A percentile compares a stretch with the other conserved stretches of the same genome.
phyloP scores from a whole-genome alignment of 148 eudicot genomes.

The Rhododendron williamsianum region DNA sequence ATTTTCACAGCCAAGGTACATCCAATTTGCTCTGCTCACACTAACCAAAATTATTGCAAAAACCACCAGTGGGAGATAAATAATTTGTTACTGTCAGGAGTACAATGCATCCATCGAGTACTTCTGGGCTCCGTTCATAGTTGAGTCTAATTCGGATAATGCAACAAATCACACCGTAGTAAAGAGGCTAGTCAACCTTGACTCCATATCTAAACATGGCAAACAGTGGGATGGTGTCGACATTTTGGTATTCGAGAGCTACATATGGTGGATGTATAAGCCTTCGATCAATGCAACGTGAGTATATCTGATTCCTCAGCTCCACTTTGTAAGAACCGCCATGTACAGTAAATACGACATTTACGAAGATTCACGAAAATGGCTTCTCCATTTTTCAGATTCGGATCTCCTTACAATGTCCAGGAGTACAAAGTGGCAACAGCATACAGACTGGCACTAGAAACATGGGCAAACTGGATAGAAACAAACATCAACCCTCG shows the following conservation, averaged over 20 bases:
- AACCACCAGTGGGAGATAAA: background rate
- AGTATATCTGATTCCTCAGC: constrained; percentile 10
- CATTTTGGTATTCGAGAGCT: constrained; percentile 77
- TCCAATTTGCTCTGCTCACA: background rate
- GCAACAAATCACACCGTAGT: constrained; percentile 70
- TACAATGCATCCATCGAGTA: constrained; percentile 85
- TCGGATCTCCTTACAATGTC: constrained; percentile 36
- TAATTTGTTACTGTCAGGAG: constrained; percentile 36
- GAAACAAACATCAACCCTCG: constrained; percentile 59
- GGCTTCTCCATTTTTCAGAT: constrained; percentile 29
- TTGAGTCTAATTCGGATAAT: constrained; percentile 88
- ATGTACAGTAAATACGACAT: background rate
- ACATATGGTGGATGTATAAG: constrained; percentile 97
- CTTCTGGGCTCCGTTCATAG: constrained; percentile 93
- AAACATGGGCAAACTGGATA: constrained; percentile 93
- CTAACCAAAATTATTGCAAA: background rate
- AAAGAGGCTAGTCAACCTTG: constrained; percentile 68
- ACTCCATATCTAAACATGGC: constrained; percentile 60
- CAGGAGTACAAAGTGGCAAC: constrained; percentile 67
- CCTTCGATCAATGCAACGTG: constrained; percentile 84
- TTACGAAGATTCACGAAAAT: background rate
- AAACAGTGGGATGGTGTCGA: constrained; percentile 77
- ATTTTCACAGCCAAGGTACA: constrained; percentile 73
- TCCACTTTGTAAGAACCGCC: background rate
- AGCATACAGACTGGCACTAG: constrained; percentile 73